Base-by-base conservation (phyloP, 192 early-diverging fungal species). In the Rhizophagus clarus region DNA sequence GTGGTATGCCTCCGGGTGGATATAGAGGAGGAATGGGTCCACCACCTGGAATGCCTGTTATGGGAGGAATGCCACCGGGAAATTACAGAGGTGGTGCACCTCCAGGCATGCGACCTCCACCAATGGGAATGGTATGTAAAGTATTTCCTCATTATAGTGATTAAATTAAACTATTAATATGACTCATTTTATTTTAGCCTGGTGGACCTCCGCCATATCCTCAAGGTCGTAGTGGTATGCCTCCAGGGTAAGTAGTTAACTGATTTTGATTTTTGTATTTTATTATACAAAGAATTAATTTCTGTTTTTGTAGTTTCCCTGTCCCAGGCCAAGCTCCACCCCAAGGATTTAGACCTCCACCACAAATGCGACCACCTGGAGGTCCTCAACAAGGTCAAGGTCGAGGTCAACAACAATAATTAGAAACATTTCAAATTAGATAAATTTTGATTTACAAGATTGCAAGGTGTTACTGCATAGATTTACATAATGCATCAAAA, bases 51-150 rank as follows among this genome's bases (percentile, higher is more conserved):
- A 84, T 83, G 85, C 87, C 85, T 24, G 87, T 84, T 49, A 83
- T 82, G 12, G 87, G 86, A 73, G 89, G 89, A 80, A 88, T 82
- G 74, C 88, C 84, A 5, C 87, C 85, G 29, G 85, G 86, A 80
- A 80, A 86, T 84, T 70, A 83, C 60, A 61, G 79, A 74, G 75
- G 84, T 82, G 74, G 82, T 79, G 92, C 92, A 61, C 92, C 93
- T 20, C 86, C 91, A 40, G 92, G 91, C 22, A 88, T 90, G 83
- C 88, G 85, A n/a, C 88, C 86, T n/a, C 85, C 81, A 80, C 72
- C 72, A 61, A 75, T 75, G 76, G 62, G 76, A 67, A 68, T 77
- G 76, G 76, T 77, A 67, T 24, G 34, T 47, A 75, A 32, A 37
- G n/a, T 61, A n/a, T 51, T 32, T 4, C 1, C 9, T 61, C 10